These are phyloP conservation scores for Glarea lozoyensis DNA, from an alignment of 495 filamentous ascomycete genomes.

Conservation along the genomic window DNA sequence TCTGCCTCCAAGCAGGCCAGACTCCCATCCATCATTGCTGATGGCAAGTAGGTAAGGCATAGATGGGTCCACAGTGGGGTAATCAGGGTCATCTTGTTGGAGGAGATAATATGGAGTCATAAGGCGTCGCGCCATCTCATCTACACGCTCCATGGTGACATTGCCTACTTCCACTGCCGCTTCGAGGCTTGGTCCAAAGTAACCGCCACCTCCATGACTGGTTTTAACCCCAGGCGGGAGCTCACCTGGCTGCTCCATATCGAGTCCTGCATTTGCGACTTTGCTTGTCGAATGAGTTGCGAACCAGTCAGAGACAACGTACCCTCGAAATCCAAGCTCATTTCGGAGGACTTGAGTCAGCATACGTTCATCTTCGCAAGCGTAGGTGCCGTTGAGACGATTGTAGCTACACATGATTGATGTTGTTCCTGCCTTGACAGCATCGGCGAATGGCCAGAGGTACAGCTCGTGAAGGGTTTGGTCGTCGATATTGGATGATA, in stretches of 20 bases:
- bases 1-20: no score
- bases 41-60: slow-evolving; percentile 49
- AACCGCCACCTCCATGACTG: slow-evolving; percentile 68
- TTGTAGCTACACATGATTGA: no score
- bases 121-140: slow-evolving; percentile 88
- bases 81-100: slow-evolving; percentile 74
- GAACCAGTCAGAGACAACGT: slow-evolving; percentile 87
- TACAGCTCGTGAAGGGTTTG: slow-evolving; percentile 72
- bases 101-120: slow-evolving; percentile 92
- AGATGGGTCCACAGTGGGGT: slow-evolving; percentile 65
- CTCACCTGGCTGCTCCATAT: slow-evolving; percentile 95
- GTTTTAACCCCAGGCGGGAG: no score
- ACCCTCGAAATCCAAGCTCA: slow-evolving; percentile 89
- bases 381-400: no score
- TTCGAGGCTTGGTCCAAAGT: slow-evolving; percentile 83
- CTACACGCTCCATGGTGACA: slow-evolving; percentile 77
- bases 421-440: no score
- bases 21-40: no score
- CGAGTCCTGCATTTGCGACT: no score
- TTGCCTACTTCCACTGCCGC: slow-evolving; percentile 82
- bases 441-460: slow-evolving; percentile 72
- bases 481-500: slow-evolving; percentile 85
- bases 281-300: no score
- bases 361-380: no score
- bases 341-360: slow-evolving; percentile 76